Evolutionary conservation across 257 asterid species (phyloP).

Genomic region (Salvia hispanica): DNA sequence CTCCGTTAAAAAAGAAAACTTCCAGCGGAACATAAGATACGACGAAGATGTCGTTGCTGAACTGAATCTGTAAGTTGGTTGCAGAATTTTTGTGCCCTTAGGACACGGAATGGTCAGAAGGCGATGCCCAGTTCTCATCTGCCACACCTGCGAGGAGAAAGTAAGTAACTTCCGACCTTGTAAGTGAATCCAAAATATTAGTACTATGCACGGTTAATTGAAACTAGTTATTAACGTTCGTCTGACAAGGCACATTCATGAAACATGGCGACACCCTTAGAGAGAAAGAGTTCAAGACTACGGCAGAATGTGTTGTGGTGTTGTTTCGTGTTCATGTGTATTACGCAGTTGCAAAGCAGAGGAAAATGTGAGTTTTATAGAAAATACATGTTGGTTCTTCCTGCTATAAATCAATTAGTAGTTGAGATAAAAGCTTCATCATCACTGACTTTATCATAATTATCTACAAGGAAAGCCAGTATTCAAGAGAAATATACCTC

Average conservation of each 20-base stretch:
- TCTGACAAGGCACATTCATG: not conserved
- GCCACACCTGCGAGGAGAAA: constrained; percentile 45
- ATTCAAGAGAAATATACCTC: constrained; percentile 57
- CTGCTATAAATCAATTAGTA: not conserved
- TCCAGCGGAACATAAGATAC: constrained; percentile 65
- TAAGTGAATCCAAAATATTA: constrained; percentile 9
- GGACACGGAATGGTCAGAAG: constrained; percentile 84
- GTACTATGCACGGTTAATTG: not conserved
- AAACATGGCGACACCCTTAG: not conserved
- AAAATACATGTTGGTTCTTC: no score
- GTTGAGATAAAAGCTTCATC: not conserved
- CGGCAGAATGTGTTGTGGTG: not conserved
- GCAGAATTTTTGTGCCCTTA: constrained; percentile 89
- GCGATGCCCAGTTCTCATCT: constrained; percentile 97
- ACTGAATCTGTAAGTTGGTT: constrained; percentile 84
- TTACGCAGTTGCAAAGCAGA: not conserved
- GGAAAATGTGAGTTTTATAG: no score
- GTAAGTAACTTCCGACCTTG: constrained; percentile 9
- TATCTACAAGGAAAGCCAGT: not conserved
- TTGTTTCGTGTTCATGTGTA: not conserved
- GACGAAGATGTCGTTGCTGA: constrained; percentile 44
- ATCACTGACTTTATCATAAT: constrained; percentile 15
- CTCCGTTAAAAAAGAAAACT: constrained; percentile 89
- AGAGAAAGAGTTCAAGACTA: not conserved
- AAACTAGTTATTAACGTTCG: not conserved